Evolutionary conservation across 2,329 filamentous ascomycete species (phyloP), one percentile per base, ranked within the genome.

Genomic region (Ophiostoma tasmaniense): DNA sequence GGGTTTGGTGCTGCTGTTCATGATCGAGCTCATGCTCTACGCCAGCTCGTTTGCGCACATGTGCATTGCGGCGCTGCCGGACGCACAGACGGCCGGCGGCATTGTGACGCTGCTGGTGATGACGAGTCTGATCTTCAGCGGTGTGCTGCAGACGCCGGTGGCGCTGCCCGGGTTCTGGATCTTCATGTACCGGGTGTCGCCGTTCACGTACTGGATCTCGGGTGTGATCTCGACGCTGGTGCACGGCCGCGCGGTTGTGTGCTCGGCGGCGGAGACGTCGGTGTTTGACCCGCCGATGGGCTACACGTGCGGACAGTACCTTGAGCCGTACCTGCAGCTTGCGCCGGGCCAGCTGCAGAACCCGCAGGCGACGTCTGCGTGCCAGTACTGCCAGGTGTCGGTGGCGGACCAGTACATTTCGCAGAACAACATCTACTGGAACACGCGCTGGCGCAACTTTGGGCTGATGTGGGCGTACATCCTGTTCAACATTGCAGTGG

Each of bases 111-210:
- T 90, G 33, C 74, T 89, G 22, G 82, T 85, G 68, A 81, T 86
- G 39, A 82, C 89, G 75, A 83, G 80, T 70, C 77, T 87, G 55
- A 81, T 86, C 69, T 90, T 90, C 79, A 85, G 83, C 73, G 83
- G 71, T 75, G 88, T 91, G 3, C 78, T 91, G 69, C 86, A 89
- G 71, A 77, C 83, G 0, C 84, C 87, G 0, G 71, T 74, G 2
- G 81, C 83, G 0, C 81, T 92, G 0, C 89, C 89, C 0, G 83
- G 87, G 0, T 92, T 92, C 80, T 92, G 90, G 90, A 86, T 87
- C 71, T 92, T 90, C 79, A 91, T 93, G 88, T 93, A 94, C 78
- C 86, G 89, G 64, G 80, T 92, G 66, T 92, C 89, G 0, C 92
- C 93, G 0, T 90, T 96, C 73, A 93, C 90, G 0, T 96, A 96